Conservation (phyloP, 257 asterid genomes). For the Haberlea rhodopensis region DNA sequence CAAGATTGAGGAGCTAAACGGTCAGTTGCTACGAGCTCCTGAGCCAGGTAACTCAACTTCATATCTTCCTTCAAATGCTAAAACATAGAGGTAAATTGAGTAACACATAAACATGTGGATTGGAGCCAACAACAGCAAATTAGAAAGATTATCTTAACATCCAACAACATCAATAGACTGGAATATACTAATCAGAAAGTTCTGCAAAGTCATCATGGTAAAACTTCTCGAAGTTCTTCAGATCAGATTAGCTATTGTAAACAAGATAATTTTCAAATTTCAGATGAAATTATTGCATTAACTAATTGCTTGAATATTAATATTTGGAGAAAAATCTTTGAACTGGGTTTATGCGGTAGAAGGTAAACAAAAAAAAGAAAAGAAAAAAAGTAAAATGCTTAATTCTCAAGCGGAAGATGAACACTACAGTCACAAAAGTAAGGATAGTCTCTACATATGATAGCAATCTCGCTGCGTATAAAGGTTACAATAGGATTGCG, state of each 20-base stretch:
- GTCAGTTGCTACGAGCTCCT: slow-evolving; percentile 90
- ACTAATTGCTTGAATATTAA: background rate
- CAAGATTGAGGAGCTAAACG: slow-evolving; percentile 97
- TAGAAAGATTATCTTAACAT: slow-evolving; percentile 14
- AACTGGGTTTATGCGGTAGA: background rate
- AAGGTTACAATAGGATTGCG: slow-evolving; percentile 14
- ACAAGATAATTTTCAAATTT: background rate
- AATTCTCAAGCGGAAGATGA: background rate
- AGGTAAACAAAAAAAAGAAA: no score
- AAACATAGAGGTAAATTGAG: slow-evolving; percentile 29
- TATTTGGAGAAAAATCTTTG: no score
- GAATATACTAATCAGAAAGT: background rate
- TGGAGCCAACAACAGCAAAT: slow-evolving; percentile 25
- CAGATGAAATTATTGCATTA: background rate
- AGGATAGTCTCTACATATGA: slow-evolving; percentile 4
- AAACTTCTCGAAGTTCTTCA: slow-evolving; percentile 2
- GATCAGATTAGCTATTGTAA: slow-evolving; percentile 2
- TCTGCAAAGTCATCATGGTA: background rate
- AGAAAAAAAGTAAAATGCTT: background rate
- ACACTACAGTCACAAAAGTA: slow-evolving; percentile 2
- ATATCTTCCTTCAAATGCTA: slow-evolving; percentile 98
- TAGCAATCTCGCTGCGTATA: background rate
- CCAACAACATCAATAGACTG: background rate
- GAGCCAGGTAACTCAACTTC: slow-evolving; percentile 97
- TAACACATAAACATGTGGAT: slow-evolving; percentile 10